These are phyloP conservation scores for Somion occarium DNA, from an alignment of 1,284 basidiomycete genomes.

Conservation along the genomic window DNA sequence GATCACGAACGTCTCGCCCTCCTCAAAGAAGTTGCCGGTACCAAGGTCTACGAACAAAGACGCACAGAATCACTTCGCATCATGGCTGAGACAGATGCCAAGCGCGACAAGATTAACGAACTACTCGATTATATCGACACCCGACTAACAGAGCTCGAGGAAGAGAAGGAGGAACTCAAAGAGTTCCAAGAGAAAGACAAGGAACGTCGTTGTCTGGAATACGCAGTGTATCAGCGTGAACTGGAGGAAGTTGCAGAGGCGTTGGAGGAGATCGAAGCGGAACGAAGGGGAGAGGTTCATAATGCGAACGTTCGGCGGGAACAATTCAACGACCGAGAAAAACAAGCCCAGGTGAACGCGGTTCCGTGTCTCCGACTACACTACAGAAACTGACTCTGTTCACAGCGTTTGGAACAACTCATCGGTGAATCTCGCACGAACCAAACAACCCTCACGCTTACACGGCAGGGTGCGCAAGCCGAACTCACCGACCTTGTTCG, in stretches of 20 bases:
- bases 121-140: constrained; percentile 90
- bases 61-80: constrained; percentile 90
- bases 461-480: constrained; percentile 67
- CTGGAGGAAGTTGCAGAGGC: constrained; percentile 84
- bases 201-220: constrained; percentile 92
- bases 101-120: constrained; percentile 89
- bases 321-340: constrained; percentile 81
- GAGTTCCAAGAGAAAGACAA: constrained; percentile 96
- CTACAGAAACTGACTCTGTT: not conserved
- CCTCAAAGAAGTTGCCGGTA: constrained; percentile 97
- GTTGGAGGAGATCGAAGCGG: constrained; percentile 81
- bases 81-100: constrained; percentile 94
- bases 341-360: constrained; percentile 76
- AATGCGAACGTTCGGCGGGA: constrained; percentile 76
- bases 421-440: constrained; percentile 70
- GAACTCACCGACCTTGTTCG: constrained; percentile 81
- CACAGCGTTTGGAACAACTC: constrained; percentile 67
- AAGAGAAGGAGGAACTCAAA: constrained; percentile 96
- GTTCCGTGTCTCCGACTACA: no score
- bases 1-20: constrained; percentile 91
- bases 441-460: constrained; percentile 64
- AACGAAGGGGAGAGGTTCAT: constrained; percentile 80
- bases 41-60: constrained; percentile 96
- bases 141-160: constrained; percentile 86
- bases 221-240: constrained; percentile 90